These are phyloP conservation scores for Vitis labrusca DNA, from an alignment of 164 flowering plant species.

Conservation along the genomic window DNA sequence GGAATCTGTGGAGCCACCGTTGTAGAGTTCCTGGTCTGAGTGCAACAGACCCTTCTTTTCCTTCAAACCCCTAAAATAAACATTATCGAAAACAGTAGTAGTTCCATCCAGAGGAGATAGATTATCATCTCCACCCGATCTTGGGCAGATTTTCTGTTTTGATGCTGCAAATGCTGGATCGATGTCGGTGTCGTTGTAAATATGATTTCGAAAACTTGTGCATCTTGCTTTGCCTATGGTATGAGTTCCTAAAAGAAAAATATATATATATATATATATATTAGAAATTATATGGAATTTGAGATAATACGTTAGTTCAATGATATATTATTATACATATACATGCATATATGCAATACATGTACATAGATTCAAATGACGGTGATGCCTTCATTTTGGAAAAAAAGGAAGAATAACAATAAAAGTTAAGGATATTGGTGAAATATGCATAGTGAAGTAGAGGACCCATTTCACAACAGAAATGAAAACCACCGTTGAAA, in stretches of 20 bases:
- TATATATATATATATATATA: background rate
- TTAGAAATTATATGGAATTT: too few species aligned
- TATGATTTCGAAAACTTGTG: constrained; percentile 22
- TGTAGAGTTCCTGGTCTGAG: constrained; percentile 34
- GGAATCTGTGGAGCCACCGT: constrained; percentile 15
- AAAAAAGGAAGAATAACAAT: too few species aligned
- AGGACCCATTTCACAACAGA: too few species aligned
- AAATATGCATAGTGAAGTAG: too few species aligned
- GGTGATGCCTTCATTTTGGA: too few species aligned
- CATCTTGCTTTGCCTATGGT: constrained; percentile 45
- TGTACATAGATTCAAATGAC: too few species aligned
- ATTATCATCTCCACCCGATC: constrained; percentile 18
- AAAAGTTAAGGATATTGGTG: too few species aligned
- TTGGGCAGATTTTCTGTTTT: constrained; percentile 23
- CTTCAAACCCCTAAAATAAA: constrained; percentile 25
- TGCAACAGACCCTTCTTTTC: constrained; percentile 29
- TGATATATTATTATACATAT: too few species aligned
- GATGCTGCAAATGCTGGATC: constrained; percentile 23
- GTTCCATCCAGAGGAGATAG: constrained; percentile 27
- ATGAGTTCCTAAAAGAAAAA: constrained; percentile 24
- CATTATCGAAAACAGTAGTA: constrained; percentile 26
- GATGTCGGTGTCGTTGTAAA: constrained; percentile 32
- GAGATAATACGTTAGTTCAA: too few species aligned
- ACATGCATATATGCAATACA: too few species aligned
- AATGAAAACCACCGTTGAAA: too few species aligned